Evolutionary conservation across 2,329 filamentous ascomycete genomes (phyloP).

Genomic region (Penicillium sp.): DNA sequence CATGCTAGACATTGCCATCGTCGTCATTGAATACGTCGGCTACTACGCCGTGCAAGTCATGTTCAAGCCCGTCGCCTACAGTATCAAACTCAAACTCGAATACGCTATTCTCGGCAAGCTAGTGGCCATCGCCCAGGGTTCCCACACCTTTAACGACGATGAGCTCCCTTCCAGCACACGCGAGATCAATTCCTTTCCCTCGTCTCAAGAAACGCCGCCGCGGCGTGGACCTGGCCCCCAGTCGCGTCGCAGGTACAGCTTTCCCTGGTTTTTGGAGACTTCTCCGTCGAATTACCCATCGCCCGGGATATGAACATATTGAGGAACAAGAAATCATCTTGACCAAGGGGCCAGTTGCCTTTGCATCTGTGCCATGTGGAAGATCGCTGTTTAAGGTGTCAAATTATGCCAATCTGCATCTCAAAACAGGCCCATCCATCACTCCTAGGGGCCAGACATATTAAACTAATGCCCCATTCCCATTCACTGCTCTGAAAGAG

Average conservation of each 20-base stretch:
- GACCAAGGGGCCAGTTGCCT: not conserved
- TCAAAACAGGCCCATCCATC: not conserved
- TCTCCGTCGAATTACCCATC: constrained; percentile 6
- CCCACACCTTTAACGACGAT: constrained; percentile 1
- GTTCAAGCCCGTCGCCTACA: constrained; percentile 42
- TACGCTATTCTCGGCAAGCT: constrained; percentile 54
- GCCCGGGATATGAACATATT: not conserved
- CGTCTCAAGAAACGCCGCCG: constrained; percentile 4
- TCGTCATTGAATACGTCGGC: constrained; percentile 43
- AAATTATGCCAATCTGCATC: not conserved
- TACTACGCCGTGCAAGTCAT: constrained; percentile 43
- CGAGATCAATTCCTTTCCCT: constrained; percentile 14
- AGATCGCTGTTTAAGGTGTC: not conserved
- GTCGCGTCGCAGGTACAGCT: constrained; percentile 8
- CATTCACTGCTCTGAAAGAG: not conserved
- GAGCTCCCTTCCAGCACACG: constrained; percentile 15
- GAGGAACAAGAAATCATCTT: too few relatives aligned
- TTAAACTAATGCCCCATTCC: not conserved
- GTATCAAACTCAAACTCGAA: constrained; percentile 55
- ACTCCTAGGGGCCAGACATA: not conserved
- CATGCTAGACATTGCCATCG: constrained; percentile 46
- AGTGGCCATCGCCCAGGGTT: constrained; percentile 29
- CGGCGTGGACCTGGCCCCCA: not conserved
- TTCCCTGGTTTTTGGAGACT: constrained; percentile 16
- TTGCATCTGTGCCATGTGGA: not conserved